Percentiles rank a stretch among this genome's conserved stretches.
phyloP scores from a whole-genome alignment of 1,284 basidiomycete genomes.

The Apiotrichum sp. region DNA sequence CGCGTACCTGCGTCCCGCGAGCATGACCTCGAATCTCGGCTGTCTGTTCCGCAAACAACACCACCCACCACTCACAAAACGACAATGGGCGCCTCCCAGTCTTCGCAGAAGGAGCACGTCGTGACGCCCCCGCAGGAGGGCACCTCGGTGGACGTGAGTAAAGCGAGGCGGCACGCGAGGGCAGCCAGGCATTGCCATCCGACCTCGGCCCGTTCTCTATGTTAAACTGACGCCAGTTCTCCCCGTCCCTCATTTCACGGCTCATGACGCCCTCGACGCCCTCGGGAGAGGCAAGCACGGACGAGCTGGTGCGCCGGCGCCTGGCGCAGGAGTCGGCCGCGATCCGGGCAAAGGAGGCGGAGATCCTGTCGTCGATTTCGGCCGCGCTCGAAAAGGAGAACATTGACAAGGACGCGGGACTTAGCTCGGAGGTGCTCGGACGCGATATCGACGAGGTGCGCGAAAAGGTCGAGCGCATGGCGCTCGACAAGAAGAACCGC shows the following conservation, averaged over 20 bases:
- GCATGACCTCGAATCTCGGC: not conserved
- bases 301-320: slow-evolving; percentile 40
- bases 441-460: slow-evolving; percentile 47
- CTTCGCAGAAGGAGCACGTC: slow-evolving; percentile 40
- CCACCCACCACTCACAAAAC: not conserved
- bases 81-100: slow-evolving; percentile 39
- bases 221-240: slow-evolving; percentile 29
- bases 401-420: slow-evolving; percentile 45
- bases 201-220: not conserved
- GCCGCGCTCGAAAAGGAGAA: slow-evolving; percentile 48
- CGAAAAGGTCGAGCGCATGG: slow-evolving; percentile 46
- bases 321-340: slow-evolving; percentile 43
- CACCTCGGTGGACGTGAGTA: slow-evolving; percentile 40
- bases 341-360: slow-evolving; percentile 41
- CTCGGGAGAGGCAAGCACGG: slow-evolving; percentile 18
- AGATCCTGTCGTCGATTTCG: slow-evolving; percentile 41
- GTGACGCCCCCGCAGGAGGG: slow-evolving; percentile 34
- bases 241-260: slow-evolving; percentile 39
- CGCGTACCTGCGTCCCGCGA: too few species aligned
- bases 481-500: slow-evolving; percentile 26
- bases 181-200: not conserved
- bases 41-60: not conserved
- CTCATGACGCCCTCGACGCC: slow-evolving; percentile 26
- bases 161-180: too few species aligned
- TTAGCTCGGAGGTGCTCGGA: slow-evolving; percentile 40